Percentiles rank a stretch among this genome's conserved stretches.
These are phyloP conservation scores for Aureobasidium sp. DNA, from an alignment of 2,329 filamentous ascomycete genomes.

Conservation along the genomic window DNA sequence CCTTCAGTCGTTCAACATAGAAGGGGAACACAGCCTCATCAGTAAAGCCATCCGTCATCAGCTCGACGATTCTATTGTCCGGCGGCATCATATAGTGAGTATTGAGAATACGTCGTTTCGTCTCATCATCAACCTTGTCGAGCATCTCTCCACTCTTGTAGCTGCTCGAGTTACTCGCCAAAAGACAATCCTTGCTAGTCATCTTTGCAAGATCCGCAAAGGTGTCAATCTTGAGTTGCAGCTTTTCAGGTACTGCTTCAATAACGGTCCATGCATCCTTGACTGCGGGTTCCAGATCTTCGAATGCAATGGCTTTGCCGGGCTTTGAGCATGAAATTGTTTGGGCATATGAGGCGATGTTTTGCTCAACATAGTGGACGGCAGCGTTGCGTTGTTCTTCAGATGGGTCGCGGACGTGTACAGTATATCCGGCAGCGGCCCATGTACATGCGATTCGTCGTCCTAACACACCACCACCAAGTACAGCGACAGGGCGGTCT, in stretches of 20 bases:
- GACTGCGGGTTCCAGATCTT: conserved; percentile 36
- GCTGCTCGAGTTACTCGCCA: conserved; percentile 47
- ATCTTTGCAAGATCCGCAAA: conserved; percentile 42
- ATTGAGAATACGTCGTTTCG: conserved; percentile 39
- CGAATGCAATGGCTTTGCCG: conserved; percentile 30
- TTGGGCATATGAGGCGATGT: conserved; percentile 23
- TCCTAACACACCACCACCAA: conserved; percentile 40
- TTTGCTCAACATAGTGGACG: conserved; percentile 34
- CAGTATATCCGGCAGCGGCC: conserved; percentile 38
- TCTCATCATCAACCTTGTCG: conserved; percentile 32
- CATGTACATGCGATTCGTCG: conserved; percentile 34
- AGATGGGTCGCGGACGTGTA: conserved; percentile 38
- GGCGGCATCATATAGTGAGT: conserved; percentile 49
- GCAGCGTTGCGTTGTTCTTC: conserved; percentile 32
- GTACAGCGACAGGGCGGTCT: conserved; percentile 31
- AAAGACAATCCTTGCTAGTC: conserved; percentile 40
- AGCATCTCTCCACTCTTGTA: conserved; percentile 47
- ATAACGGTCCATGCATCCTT: conserved; percentile 47
- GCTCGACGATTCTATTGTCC: conserved; percentile 36
- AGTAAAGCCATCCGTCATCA: conserved; percentile 48
- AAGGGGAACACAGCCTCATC: conserved; percentile 39
- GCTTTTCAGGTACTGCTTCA: conserved; percentile 47
- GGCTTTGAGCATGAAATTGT: neutral
- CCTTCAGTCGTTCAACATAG: conserved; percentile 33
- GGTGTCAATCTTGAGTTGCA: conserved; percentile 42